Evolutionary conservation across 495 filamentous ascomycete genomes (phyloP).

Genomic region (Neurospora discreta): DNA sequence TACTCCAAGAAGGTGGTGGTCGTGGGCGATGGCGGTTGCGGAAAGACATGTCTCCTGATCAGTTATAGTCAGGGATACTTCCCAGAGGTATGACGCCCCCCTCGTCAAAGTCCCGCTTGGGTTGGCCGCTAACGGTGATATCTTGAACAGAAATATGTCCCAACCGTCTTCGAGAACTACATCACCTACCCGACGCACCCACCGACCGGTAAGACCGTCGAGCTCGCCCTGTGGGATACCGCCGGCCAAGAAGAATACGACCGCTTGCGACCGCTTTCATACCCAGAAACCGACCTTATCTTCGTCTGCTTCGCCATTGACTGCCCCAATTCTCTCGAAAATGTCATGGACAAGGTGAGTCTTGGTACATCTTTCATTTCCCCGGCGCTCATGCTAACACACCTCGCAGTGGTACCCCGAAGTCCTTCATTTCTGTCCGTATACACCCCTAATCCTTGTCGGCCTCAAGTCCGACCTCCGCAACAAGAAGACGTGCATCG

Average conservation of each 20-base stretch:
- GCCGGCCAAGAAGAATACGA: slow-evolving; percentile 99
- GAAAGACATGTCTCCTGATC: slow-evolving; percentile 96
- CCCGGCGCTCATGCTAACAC: slow-evolving; percentile 7
- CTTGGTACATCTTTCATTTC: neutral
- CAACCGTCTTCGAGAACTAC: slow-evolving; percentile 98
- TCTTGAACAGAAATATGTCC: slow-evolving; percentile 82
- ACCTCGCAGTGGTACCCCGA: slow-evolving; percentile 85
- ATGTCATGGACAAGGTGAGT: slow-evolving; percentile 94
- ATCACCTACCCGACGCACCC: slow-evolving; percentile 90
- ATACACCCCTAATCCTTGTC: slow-evolving; percentile 87
- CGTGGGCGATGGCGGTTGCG: slow-evolving; percentile 94
- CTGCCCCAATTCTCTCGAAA: slow-evolving; percentile 94
- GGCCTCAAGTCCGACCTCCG: slow-evolving; percentile 96
- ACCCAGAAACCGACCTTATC: slow-evolving; percentile 92
- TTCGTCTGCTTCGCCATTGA: slow-evolving; percentile 99
- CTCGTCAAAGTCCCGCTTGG: neutral
- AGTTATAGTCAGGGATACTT: slow-evolving; percentile 98
- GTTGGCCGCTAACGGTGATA: neutral
- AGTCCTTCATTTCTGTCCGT: slow-evolving; percentile 97
- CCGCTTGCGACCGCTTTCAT: slow-evolving; percentile 85
- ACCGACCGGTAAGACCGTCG: slow-evolving; percentile 79
- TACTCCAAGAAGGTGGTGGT: slow-evolving; percentile 99
- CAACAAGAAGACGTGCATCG: slow-evolving; percentile 86
- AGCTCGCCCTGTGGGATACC: slow-evolving; percentile 96
- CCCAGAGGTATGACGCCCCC: slow-evolving; percentile 62